Conservation (phyloP, 108 stramenopile genomes). For the Asterionellopsis glacialis region DNA sequence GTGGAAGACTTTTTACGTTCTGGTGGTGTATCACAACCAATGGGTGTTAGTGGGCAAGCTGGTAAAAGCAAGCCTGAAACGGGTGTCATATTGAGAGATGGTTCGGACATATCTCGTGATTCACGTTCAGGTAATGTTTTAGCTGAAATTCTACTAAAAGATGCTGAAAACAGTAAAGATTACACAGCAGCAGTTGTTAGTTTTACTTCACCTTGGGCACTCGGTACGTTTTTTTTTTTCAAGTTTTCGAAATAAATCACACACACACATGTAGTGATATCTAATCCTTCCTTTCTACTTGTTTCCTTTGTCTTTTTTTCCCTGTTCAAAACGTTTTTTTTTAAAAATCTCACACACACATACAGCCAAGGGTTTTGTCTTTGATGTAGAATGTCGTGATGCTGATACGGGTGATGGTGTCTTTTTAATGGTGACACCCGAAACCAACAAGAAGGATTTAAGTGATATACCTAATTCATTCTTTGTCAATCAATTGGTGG, state of each 20-base stretch:
- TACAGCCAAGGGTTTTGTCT: slow-evolving; percentile 42
- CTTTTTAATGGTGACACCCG: slow-evolving; percentile 38
- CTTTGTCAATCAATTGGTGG: slow-evolving; percentile 42
- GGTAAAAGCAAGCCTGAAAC: slow-evolving; percentile 76
- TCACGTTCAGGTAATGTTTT: slow-evolving; percentile 42
- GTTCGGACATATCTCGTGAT: slow-evolving; percentile 60
- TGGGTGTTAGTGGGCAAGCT: slow-evolving; percentile 79
- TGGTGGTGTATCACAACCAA: slow-evolving; percentile 54
- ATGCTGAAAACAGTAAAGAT: slow-evolving; percentile 21
- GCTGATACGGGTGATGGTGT: slow-evolving; percentile 47
- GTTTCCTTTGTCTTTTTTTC: too few relatives aligned
- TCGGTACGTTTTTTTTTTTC: slow-evolving; percentile 15
- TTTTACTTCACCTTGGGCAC: slow-evolving; percentile 64
- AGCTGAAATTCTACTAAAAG: slow-evolving; percentile 67
- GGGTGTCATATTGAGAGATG: slow-evolving; percentile 72
- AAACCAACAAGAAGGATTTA: slow-evolving; percentile 15
- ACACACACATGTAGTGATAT: too few relatives aligned
- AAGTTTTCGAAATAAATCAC: too few relatives aligned
- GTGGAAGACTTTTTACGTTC: slow-evolving; percentile 44
- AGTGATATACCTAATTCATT: slow-evolving; percentile 39
- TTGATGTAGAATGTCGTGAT: slow-evolving; percentile 65
- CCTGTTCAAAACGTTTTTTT: background rate
- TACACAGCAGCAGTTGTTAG: slow-evolving; percentile 46
- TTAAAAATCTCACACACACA: background rate
- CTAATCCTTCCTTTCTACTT: too few relatives aligned